phyloP scores from a whole-genome alignment of 106 monocot species.

The Dendrobium officinale region DNA sequence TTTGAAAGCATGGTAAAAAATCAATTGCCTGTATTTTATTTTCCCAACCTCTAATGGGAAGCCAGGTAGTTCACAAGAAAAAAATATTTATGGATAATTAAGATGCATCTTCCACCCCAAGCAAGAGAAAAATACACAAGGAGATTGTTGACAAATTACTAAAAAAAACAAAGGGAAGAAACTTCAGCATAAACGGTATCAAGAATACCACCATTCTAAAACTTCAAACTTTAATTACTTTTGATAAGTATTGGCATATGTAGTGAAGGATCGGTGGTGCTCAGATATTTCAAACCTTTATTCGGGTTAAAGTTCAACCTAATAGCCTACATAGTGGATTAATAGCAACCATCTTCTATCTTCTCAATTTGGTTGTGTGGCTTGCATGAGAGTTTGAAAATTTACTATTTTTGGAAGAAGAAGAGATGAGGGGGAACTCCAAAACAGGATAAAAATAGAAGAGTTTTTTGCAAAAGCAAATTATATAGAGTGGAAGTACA shows the following conservation, averaged over 20 bases:
- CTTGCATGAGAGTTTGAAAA: not conserved
- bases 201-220: not conserved
- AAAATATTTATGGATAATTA: not conserved
- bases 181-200: too few relatives aligned
- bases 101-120: not conserved
- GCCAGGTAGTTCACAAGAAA: not conserved
- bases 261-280: not conserved
- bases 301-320: not conserved
- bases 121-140: not conserved
- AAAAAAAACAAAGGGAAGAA: too few relatives aligned
- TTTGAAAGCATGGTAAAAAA: not conserved
- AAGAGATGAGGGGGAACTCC: not conserved
- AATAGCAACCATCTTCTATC: not conserved
- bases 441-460: not conserved
- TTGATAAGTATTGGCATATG: not conserved
- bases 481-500: not conserved
- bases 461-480: not conserved
- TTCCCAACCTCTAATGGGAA: not conserved
- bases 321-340: not conserved
- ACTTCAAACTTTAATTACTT: not conserved
- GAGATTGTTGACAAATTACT: not conserved
- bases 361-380: not conserved
- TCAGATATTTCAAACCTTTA: not conserved
- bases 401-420: not conserved
- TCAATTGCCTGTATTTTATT: not conserved